Base-by-base conservation (phyloP, 805 yeast species). In the Kuraishia borneana region DNA sequence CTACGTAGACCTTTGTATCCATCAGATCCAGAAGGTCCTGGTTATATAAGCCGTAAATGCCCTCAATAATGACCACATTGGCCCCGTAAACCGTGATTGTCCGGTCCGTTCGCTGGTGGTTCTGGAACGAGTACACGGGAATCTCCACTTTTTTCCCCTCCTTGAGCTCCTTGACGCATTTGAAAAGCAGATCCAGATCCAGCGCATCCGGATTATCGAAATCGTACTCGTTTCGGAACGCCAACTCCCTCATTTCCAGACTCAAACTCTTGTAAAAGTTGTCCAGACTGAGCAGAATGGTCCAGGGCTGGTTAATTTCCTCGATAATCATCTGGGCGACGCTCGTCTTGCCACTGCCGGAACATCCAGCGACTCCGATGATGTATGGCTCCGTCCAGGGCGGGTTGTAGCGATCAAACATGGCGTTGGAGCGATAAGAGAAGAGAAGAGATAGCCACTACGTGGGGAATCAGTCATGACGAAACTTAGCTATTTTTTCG, bases 271-370 rank as follows among this genome's bases (percentile, higher is more conserved):
- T 74, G 59, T 92, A 92, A 52, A 89, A 92, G 56, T 89, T 89
- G 52, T 92, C 98, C 59, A 87, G 66, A 2, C 96, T 82, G 16
- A 89, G 51, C 37, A 92, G 62, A 9, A 92, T 89, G 0, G 96
- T 84, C 96, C 97, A 88, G 1, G 97, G 97, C 36, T 84, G 84
- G 56, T 84, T 78, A 39, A 72, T 58, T 40, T 77, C 76, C 36
- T 79, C 72, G 34, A 88, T 83, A 45, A 92, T 79, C 42, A 73
- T 70, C 26, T 85, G 76, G 0, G 96, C 92, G 14, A 92, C 84
- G 23, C 94, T 80, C 0, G 97, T 89, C 51, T 89, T 89, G 2
- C 98, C 98, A 0, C 95, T 83, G 2, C 97, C 94, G 12, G 83
- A 73, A 18, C 74, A 68, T 1, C 95, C 94, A 0, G 94, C 94